Evolutionary conservation across 2,329 filamentous ascomycete species (phyloP).

Genomic region (Epichloe uncinata): DNA sequence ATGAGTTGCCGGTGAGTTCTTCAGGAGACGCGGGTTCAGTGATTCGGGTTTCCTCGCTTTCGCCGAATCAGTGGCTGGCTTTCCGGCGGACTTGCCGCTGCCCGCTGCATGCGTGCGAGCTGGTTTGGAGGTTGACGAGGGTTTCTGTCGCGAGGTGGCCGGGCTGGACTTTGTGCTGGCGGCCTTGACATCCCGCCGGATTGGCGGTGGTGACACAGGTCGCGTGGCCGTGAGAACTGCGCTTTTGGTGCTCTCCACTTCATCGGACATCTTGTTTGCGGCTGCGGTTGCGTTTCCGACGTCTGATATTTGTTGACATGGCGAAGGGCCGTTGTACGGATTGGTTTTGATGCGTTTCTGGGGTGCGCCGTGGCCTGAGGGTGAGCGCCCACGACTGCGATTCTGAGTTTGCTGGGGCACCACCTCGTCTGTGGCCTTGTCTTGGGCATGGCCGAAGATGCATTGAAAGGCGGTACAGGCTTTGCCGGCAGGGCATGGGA

Average conservation of each 20-base stretch:
- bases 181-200: conserved; percentile 10
- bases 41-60: conserved; percentile 27
- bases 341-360: conserved; percentile 19
- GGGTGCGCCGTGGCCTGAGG: conserved; percentile 15
- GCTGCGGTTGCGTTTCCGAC: no score
- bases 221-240: conserved; percentile 12
- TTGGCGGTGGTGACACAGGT: conserved; percentile 21
- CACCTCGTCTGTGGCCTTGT: conserved; percentile 12
- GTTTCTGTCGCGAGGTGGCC: background rate
- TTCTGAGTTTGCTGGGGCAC: background rate
- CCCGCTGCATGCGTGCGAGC: background rate
- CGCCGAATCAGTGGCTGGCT: background rate
- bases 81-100: background rate
- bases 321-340: conserved; percentile 1
- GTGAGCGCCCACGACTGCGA: background rate
- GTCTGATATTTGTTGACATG: background rate
- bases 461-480: conserved; percentile 36
- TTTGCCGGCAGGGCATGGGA: conserved; percentile 36
- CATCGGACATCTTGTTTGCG: background rate
- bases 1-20: conserved; percentile 42
- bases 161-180: background rate
- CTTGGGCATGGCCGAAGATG: conserved; percentile 32
- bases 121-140: background rate
- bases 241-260: background rate
- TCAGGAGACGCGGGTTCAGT: conserved; percentile 55